Conservation (phyloP, 2,329 filamentous ascomycete species). For the Xylaria sp. region DNA sequence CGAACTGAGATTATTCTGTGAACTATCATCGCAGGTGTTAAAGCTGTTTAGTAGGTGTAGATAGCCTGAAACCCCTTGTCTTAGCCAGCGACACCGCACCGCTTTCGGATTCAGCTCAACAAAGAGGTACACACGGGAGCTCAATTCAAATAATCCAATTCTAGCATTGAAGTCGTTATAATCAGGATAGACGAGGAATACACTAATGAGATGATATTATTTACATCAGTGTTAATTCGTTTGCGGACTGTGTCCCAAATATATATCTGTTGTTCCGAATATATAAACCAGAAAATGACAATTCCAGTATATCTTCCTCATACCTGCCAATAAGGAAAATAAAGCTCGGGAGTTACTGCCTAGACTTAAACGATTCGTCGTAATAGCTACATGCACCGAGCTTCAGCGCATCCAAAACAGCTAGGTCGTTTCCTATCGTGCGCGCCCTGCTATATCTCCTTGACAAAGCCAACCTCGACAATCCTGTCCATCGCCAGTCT, state of each 20-base stretch:
- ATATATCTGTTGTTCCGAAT: neutral
- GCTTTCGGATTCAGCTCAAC: neutral
- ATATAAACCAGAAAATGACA: neutral
- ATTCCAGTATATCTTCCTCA: neutral
- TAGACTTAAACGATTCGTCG: neutral
- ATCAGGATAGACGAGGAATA: too few relatives aligned
- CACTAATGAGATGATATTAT: too few relatives aligned
- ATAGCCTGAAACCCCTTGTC: neutral
- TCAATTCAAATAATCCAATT: too few relatives aligned
- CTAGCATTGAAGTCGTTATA: too few relatives aligned
- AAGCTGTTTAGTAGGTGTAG: neutral
- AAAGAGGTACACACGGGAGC: neutral
- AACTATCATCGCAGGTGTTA: neutral
- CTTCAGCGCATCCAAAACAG: neutral
- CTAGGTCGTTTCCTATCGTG: neutral
- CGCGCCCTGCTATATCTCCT: conserved; percentile 55
- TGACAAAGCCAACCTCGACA: conserved; percentile 73
- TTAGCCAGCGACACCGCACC: neutral
- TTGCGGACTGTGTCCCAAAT: neutral
- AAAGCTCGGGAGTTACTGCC: neutral
- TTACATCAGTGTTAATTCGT: too few relatives aligned
- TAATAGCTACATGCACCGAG: neutral
- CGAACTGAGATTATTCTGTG: neutral
- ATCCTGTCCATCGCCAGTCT: conserved; percentile 63
- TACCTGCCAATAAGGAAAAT: neutral